phyloP scores from a whole-genome alignment of 192 early-diverging fungal genomes.

The Phycomyces nitens region DNA sequence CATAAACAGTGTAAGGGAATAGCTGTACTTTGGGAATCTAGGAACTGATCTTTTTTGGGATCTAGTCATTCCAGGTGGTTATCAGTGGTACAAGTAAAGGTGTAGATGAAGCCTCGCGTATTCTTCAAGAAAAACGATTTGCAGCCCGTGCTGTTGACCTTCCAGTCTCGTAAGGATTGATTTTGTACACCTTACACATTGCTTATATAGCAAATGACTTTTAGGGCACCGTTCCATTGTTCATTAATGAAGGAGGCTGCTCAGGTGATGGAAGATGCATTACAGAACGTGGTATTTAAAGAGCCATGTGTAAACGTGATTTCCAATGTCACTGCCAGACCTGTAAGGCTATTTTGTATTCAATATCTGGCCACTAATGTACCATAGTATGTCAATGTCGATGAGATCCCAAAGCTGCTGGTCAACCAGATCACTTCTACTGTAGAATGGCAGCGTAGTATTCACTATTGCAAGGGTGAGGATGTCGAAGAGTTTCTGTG shows the following conservation, averaged over 20 bases:
- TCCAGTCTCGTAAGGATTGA: conserved; percentile 72
- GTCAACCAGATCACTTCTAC: conserved; percentile 79
- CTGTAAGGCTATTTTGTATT: conserved; percentile 48
- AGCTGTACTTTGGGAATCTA: not conserved
- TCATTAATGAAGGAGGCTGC: conserved; percentile 86
- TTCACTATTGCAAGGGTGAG: conserved; percentile 74
- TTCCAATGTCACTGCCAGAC: conserved; percentile 87
- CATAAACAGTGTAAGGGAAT: conserved; percentile 60
- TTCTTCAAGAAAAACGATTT: conserved; percentile 76
- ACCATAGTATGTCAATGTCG: conserved; percentile 29
- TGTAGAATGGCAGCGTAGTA: conserved; percentile 86
- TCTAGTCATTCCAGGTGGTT: conserved; percentile 77
- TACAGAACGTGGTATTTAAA: conserved; percentile 69
- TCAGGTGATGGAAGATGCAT: conserved; percentile 62
- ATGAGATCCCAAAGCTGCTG: conserved; percentile 65
- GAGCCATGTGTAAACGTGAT: conserved; percentile 80
- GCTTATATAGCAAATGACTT: not conserved
- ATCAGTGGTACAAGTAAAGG: conserved; percentile 85
- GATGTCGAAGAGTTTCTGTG: conserved; percentile 83
- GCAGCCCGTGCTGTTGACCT: conserved; percentile 85
- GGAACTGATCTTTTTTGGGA: not conserved
- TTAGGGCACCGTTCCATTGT: conserved; percentile 91
- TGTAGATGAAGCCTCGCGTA: conserved; percentile 78
- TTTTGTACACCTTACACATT: not conserved
- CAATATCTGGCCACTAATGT: not conserved